Conservation (phyloP, 1,284 basidiomycete species). For the Irpex rosettiformis region DNA sequence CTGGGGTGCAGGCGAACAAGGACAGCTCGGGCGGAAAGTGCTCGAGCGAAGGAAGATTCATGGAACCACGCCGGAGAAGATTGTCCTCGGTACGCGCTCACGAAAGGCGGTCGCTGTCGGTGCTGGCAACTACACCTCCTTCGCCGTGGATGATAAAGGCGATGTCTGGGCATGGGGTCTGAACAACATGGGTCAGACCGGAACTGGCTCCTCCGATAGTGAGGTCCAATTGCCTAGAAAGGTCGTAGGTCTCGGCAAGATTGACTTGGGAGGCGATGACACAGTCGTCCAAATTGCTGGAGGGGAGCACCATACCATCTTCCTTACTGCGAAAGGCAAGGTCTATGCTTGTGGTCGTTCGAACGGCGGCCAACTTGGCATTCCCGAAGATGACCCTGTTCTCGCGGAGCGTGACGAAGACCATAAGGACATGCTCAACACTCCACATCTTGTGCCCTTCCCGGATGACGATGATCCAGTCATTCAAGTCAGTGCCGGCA, state of each 20-base stretch:
- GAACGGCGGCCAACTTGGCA: constrained; percentile 76
- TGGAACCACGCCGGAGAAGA: constrained; percentile 81
- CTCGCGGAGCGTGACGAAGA: constrained; percentile 44
- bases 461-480: constrained; percentile 58
- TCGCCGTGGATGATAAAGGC: constrained; percentile 80
- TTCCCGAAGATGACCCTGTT: constrained; percentile 54
- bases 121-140: constrained; percentile 81
- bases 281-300: constrained; percentile 69
- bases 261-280: constrained; percentile 57
- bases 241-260: constrained; percentile 63
- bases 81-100: constrained; percentile 61
- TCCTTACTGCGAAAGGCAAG: constrained; percentile 78
- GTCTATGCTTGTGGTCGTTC: constrained; percentile 82
- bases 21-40: constrained; percentile 84
- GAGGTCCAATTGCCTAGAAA: constrained; percentile 67
- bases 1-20: constrained; percentile 85
- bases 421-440: constrained; percentile 50
- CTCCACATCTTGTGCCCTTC: constrained; percentile 66
- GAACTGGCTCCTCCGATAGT: constrained; percentile 46
- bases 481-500: constrained; percentile 71
- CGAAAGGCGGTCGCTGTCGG: constrained; percentile 77
- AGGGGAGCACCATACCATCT: constrained; percentile 86
- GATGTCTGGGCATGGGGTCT: constrained; percentile 90
- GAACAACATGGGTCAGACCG: constrained; percentile 74
- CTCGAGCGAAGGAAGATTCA: constrained; percentile 82